These are phyloP conservation scores for Oenanthe javanica DNA, from an alignment of 140 eudicot genomes.

Conservation along the genomic window DNA sequence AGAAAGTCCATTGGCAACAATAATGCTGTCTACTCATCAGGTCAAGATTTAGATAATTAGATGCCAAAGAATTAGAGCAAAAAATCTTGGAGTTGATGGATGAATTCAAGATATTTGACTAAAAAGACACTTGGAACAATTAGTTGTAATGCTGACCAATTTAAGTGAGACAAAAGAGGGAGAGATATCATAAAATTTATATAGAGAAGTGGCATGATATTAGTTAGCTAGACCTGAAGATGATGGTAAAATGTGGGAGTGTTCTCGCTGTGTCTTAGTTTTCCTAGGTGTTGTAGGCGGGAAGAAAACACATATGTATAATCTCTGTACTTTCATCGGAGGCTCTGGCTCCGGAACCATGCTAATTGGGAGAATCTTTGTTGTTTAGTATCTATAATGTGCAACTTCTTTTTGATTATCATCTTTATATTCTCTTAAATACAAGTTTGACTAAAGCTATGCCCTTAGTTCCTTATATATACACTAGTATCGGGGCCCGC, in stretches of 20 bases:
- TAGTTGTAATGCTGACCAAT: neutral
- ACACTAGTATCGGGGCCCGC: too few species aligned
- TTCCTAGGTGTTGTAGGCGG: neutral
- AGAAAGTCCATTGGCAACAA: neutral
- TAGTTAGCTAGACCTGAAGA: neutral
- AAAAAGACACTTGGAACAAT: neutral
- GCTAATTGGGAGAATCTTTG: neutral
- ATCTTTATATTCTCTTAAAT: too few species aligned
- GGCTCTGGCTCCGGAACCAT: neutral
- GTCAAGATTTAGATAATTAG: neutral
- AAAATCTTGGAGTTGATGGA: neutral
- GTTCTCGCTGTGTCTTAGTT: neutral
- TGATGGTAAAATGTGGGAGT: neutral
- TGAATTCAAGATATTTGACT: neutral
- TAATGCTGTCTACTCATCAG: neutral
- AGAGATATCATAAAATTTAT: neutral
- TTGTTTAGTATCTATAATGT: neutral
- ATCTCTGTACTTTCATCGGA: too few species aligned
- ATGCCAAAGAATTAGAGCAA: neutral
- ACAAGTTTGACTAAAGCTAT: too few species aligned
- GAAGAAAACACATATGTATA: neutral
- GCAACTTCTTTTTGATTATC: too few species aligned
- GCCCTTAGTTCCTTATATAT: too few species aligned
- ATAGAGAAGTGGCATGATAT: neutral
- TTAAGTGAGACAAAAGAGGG: neutral